Conservation (phyloP, 2,329 filamentous ascomycete genomes). For the Aureobasidium sp. region DNA sequence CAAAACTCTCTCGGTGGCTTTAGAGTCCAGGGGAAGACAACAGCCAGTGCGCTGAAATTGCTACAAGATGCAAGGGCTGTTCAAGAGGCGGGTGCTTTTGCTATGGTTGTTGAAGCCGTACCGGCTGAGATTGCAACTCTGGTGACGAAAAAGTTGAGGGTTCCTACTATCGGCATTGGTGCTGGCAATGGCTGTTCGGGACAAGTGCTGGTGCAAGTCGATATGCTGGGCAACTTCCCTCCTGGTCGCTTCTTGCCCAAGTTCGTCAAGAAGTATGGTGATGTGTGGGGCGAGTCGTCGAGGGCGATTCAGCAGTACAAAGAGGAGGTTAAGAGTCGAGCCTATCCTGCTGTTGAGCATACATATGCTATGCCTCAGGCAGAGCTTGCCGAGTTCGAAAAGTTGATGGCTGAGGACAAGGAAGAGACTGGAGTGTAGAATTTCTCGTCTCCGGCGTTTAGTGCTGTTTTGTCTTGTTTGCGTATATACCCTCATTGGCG, state of each 20-base stretch:
- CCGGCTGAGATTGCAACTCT: constrained; percentile 74
- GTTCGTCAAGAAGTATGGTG: constrained; percentile 91
- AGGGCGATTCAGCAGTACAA: constrained; percentile 72
- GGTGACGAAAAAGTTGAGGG: constrained; percentile 68
- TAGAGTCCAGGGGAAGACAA: constrained; percentile 86
- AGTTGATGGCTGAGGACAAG: constrained; percentile 28
- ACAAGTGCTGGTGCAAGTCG: constrained; percentile 93
- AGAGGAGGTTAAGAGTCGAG: constrained; percentile 75
- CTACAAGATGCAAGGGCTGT: constrained; percentile 81
- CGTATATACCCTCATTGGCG: constrained; percentile 7
- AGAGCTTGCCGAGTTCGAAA: constrained; percentile 65
- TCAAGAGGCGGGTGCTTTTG: constrained; percentile 84
- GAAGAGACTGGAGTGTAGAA: constrained; percentile 17
- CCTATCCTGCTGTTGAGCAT: constrained; percentile 80
- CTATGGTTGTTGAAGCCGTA: constrained; percentile 82
- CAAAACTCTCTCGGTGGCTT: constrained; percentile 92
- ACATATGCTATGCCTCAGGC: constrained; percentile 80
- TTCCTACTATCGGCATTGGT: constrained; percentile 95
- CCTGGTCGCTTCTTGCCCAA: constrained; percentile 86
- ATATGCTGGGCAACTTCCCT: constrained; percentile 91
- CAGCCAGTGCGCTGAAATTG: constrained; percentile 60
- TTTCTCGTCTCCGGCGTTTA: neutral
- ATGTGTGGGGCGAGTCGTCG: constrained; percentile 78
- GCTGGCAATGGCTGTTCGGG: constrained; percentile 88
- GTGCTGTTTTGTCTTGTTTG: neutral